Evolutionary conservation across 2,329 filamentous ascomycete species (phyloP), one percentile per base, ranked within the genome.

Genomic region (Alternaria brassicicola): DNA sequence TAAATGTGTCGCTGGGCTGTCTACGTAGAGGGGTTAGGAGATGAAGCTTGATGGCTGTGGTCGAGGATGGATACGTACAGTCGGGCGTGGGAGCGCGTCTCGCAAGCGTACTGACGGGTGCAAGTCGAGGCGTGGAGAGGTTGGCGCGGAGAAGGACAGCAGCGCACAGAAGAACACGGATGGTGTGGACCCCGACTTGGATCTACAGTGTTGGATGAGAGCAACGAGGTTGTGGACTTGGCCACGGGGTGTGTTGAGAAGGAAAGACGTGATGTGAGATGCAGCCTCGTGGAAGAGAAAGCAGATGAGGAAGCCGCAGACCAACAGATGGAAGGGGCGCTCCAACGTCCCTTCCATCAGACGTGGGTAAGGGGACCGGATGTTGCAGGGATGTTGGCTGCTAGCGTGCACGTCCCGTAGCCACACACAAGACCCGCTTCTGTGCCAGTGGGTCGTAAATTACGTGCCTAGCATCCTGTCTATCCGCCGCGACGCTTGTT

Each of bases 111-210:
- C 48, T 49, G 59, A 50, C 48, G 49, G 55, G 61, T 35, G 59
- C 50, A 54, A 60, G 67, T 65, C 63, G 65, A 61, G 62, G 66
- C 62, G 62, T 57, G 66, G 59, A 63, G 59, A 69, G 65, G 62
- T 62, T 58, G 62, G 62, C 63, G 67, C 64, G 57, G 65, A 64
- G 65, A 66, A 67, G 33, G 61, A 62, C 65, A 66, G 64, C 62
- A 69, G 65, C 51, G 65, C 63, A 67, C 64, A 56, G 60, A 63
- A 53, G 62, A 65, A 62, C 57, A 61, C 62, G 42, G 50, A 56
- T 36, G 53, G 45, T 41, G 58, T 62, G 45, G 52, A 58, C 55
- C 57, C 51, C 51, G 38, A 56, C 53, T 52, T 49, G 57, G 53
- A 47, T 39, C 28, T 38, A 45, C 49, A 52, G 42, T n/a, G 54